Evolutionary conservation across 2,329 filamentous ascomycete species (phyloP), one percentile per base, ranked within the genome.

Genomic region (Alternaria rosae): DNA sequence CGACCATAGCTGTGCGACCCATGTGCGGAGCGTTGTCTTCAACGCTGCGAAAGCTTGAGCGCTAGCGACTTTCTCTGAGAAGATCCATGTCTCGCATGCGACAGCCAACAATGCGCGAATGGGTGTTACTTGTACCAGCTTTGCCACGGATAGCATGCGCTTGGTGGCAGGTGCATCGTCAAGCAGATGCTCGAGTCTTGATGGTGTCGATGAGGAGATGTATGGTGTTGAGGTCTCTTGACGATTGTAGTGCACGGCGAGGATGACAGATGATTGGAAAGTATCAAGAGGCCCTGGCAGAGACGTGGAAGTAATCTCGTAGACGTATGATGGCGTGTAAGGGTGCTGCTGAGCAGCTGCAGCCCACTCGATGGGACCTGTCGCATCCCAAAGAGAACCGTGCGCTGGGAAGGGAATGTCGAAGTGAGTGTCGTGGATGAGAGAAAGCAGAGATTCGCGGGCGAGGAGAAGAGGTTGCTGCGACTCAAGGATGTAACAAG

Each of bases 21-120:
- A 84, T 2, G 70, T 64, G 11, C 70, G 69, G 8, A 81, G 68
- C 2, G 71, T 74, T 4, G 67, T 60, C 58, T 79, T 80, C 7
- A 78, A 64, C 6, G 45, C 60, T 15, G 65, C 59, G 61, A 78
- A 81, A n/a, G 76, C 74, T 13, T 71, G 70, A 7, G 70, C 68
- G 13, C 73, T 72, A 23, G 73, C 60, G 3, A 83, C 68, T 52
- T 83, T 82, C 59, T 82, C 79, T 1, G 74, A 78, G n/a, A 83
- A 69, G 9, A 82, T 74, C 82, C 82, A 84, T 15, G 79, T 78
- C 54, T 83, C 81, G 35, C 82, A 81, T 5, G 79, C 76, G 0
- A 83, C 76, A 28, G 81, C 81, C 13, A 84, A 69, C 5, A 84
- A 69, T 2, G 80, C 76, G 20, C 80, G 79, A 6, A 82, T 65